Evolutionary conservation across 2,329 filamentous ascomycete species (phyloP).

Genomic region (Leptographium flavum): DNA sequence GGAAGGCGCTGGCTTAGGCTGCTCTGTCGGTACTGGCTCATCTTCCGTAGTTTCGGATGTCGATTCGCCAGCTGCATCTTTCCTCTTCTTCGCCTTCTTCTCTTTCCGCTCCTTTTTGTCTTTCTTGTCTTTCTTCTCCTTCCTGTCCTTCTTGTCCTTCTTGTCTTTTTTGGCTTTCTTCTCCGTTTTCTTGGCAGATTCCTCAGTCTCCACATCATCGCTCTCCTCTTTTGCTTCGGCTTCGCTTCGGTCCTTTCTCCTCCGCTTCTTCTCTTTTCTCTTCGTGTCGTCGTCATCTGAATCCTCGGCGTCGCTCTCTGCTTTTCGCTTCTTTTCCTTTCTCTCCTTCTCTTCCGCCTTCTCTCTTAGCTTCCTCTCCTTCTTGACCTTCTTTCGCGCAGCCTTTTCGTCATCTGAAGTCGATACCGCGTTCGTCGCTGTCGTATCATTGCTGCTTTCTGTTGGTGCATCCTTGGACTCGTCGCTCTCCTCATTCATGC

Average conservation of each 20-base stretch:
- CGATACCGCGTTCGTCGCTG: slow-evolving; percentile 6
- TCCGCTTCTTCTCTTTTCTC: slow-evolving; percentile 20
- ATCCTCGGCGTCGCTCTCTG: slow-evolving; percentile 15
- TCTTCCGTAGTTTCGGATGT: slow-evolving; percentile 12
- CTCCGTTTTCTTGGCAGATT: slow-evolving; percentile 3
- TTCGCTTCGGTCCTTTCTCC: slow-evolving; percentile 21
- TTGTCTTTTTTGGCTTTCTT: slow-evolving; percentile 2
- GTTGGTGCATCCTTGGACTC: neutral
- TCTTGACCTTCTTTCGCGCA: slow-evolving; percentile 9
- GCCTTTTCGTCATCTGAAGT: slow-evolving; percentile 4
- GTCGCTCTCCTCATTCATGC: slow-evolving; percentile 28
- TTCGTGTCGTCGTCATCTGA: slow-evolving; percentile 23
- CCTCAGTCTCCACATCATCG: no score
- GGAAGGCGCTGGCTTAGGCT: slow-evolving; percentile 15
- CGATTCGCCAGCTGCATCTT: slow-evolving; percentile 23
- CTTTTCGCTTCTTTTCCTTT: slow-evolving; percentile 31
- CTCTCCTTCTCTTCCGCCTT: slow-evolving; percentile 24
- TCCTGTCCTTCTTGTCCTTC: slow-evolving; percentile 3
- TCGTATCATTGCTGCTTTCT: slow-evolving; percentile 12
- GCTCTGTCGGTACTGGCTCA: slow-evolving; percentile 15
- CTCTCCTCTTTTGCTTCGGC: slow-evolving; percentile 21
- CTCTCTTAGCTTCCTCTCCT: slow-evolving; percentile 29
- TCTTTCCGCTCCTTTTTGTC: slow-evolving; percentile 27
- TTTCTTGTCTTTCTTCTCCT: slow-evolving; percentile 21
- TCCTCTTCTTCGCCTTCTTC: slow-evolving; percentile 17